Base-by-base conservation (phyloP, 495 filamentous ascomycete species). In the Aspergillus haitiensis region DNA sequence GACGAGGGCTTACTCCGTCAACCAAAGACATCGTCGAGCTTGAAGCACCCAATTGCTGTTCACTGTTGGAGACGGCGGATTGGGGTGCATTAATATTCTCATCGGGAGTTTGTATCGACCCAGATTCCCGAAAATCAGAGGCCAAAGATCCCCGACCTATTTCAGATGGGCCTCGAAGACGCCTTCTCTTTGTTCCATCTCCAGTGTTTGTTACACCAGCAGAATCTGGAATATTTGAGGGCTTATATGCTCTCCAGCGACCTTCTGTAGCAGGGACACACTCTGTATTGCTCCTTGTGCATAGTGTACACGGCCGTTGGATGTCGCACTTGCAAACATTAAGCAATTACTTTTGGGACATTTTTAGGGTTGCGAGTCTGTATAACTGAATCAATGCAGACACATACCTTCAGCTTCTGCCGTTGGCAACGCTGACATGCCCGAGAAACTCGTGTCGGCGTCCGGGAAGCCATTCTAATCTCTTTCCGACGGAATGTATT, bases 221-320 rank as follows among this genome's bases (percentile, higher is more conserved):
- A 27, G 21, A 27, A 27, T 27, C 21, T 27, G 21, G 21, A 27
- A 1, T 27, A 31, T 44, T 10, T 35, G 10, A n/a, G 16, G 54
- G 63, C 75, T 27, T 82, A 79, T 45, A 80, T 79, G 62, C 72
- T 46, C 48, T 52, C 56, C 61, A 52, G 3, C 50, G 56, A 12
- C 31, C 33, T 5, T 27, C 44, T n/a, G 35, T 12, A 31, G 8
- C 53, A 34, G 56, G 27, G 12, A 37, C 8, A 44, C 58, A 62
- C 27, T 49, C 31, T 4, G 45, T 47, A 5, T 56, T 16, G 15
- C 59, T 52, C 15, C 59, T 39, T 13, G 45, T 18, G 32, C 63
- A 65, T 8, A 61, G 44, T 1, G 55, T 62, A 18, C 63, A 65
- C 27, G 63, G 63, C 1, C 59, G 63, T 7, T 59, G 42, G 16